Conservation (phyloP, 441 rosid species). For the Omphalea diandra region DNA sequence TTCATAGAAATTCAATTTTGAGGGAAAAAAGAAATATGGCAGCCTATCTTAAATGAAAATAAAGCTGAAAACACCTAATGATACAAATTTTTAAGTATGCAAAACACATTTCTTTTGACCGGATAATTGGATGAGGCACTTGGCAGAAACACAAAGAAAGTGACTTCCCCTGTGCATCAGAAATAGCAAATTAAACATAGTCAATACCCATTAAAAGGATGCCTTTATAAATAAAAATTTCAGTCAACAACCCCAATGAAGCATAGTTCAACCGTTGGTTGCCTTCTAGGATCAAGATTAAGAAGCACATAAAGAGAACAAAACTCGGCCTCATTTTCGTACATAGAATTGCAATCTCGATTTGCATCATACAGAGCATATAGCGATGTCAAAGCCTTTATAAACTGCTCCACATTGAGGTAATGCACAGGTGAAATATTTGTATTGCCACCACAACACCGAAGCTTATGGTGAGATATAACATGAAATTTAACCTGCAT, state of each 20-base stretch:
- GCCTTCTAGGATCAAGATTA: constrained; percentile 61
- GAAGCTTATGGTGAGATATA: constrained; percentile 73
- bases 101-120: constrained; percentile 72
- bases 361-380: constrained; percentile 71
- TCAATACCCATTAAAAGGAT: constrained; percentile 4
- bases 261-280: constrained; percentile 49
- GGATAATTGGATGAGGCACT: constrained; percentile 48
- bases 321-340: constrained; percentile 68
- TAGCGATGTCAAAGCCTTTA: constrained; percentile 64
- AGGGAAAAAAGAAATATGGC: neutral
- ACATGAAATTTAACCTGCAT: constrained; percentile 73
- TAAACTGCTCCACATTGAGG: constrained; percentile 89
- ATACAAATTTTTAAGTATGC: constrained; percentile 11
- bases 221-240: constrained; percentile 13
- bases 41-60: neutral
- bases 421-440: constrained; percentile 56
- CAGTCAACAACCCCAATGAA: constrained; percentile 20
- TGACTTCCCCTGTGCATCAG: constrained; percentile 67
- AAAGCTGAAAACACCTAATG: neutral
- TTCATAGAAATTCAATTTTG: neutral
- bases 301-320: constrained; percentile 81
- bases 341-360: constrained; percentile 34
- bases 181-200: constrained; percentile 17
- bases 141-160: constrained; percentile 74
- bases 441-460: constrained; percentile 32